Conservation (phyloP, 2,329 filamentous ascomycete genomes). For the Botrytis byssoidea region DNA sequence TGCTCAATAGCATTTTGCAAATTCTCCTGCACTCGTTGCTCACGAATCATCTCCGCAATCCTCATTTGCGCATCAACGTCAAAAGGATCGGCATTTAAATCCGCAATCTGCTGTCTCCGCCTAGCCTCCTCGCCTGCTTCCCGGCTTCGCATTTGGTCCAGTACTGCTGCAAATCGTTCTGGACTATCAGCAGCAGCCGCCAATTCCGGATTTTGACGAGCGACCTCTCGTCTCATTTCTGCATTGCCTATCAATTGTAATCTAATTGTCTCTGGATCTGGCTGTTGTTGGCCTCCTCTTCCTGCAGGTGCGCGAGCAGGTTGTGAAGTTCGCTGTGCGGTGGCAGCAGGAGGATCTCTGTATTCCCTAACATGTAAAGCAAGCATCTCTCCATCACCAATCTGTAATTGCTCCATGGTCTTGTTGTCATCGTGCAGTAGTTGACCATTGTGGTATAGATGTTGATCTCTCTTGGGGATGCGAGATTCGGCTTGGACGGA, state of each 20-base stretch:
- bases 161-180: constrained; percentile 71
- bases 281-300: constrained; percentile 41
- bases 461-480: constrained; percentile 70
- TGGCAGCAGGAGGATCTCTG: constrained; percentile 45
- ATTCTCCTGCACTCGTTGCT: constrained; percentile 93
- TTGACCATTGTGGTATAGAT: constrained; percentile 87
- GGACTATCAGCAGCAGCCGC: constrained; percentile 74
- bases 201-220: constrained; percentile 71
- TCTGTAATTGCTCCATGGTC: constrained; percentile 76
- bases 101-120: constrained; percentile 77
- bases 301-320: constrained; percentile 36
- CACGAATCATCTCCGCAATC: constrained; percentile 96
- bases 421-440: constrained; percentile 74
- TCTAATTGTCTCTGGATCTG: constrained; percentile 78
- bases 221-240: constrained; percentile 66
- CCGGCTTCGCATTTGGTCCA: constrained; percentile 64
- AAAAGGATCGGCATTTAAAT: constrained; percentile 91
- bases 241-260: constrained; percentile 81
- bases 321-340: constrained; percentile 39
- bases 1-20: constrained; percentile 95
- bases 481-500: constrained; percentile 81
- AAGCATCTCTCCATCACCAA: constrained; percentile 89
- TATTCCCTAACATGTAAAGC: constrained; percentile 74
- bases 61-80: constrained; percentile 85
- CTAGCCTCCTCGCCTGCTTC: constrained; percentile 72